These are phyloP conservation scores for Mycosphaerella arachidis DNA, from an alignment of 2,329 filamentous ascomycete species.

Conservation along the genomic window DNA sequence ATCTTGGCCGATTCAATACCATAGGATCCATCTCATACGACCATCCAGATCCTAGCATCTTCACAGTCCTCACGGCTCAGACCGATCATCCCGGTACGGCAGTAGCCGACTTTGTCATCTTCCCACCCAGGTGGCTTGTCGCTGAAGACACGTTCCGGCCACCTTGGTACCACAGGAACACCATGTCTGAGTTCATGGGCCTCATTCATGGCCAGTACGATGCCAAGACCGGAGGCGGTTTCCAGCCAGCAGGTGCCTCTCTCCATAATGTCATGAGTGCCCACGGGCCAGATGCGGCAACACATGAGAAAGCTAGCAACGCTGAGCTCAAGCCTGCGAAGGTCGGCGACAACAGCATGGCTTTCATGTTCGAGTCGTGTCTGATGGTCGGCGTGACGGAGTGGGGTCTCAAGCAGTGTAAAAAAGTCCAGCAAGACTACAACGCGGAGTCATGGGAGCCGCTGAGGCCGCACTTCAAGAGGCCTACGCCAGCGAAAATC, in stretches of 20 bases:
- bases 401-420: slow-evolving; percentile 66
- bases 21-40: slow-evolving; percentile 57
- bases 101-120: slow-evolving; percentile 67
- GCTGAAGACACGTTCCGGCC: slow-evolving; percentile 66
- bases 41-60: slow-evolving; percentile 64
- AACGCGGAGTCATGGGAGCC: slow-evolving; percentile 75
- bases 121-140: slow-evolving; percentile 67
- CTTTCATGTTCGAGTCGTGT: slow-evolving; percentile 66
- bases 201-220: slow-evolving; percentile 57
- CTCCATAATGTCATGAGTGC: slow-evolving; percentile 44
- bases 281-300: slow-evolving; percentile 55
- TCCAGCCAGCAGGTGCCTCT: slow-evolving; percentile 56
- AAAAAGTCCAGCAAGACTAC: slow-evolving; percentile 68
- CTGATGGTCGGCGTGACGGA: slow-evolving; percentile 68
- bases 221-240: slow-evolving; percentile 53
- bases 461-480: slow-evolving; percentile 44
- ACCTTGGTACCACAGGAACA: slow-evolving; percentile 69
- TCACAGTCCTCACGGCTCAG: slow-evolving; percentile 62
- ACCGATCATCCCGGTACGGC: slow-evolving; percentile 52
- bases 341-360: slow-evolving; percentile 58
- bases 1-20: slow-evolving; percentile 54
- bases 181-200: slow-evolving; percentile 63
- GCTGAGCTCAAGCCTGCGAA: slow-evolving; percentile 53
- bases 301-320: slow-evolving; percentile 53
- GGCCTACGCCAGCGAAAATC: slow-evolving; percentile 19